A percentile compares a stretch with the other conserved stretches of the same genome.
phyloP scores from a whole-genome alignment of 495 filamentous ascomycete genomes.

The Parmelia sp. region DNA sequence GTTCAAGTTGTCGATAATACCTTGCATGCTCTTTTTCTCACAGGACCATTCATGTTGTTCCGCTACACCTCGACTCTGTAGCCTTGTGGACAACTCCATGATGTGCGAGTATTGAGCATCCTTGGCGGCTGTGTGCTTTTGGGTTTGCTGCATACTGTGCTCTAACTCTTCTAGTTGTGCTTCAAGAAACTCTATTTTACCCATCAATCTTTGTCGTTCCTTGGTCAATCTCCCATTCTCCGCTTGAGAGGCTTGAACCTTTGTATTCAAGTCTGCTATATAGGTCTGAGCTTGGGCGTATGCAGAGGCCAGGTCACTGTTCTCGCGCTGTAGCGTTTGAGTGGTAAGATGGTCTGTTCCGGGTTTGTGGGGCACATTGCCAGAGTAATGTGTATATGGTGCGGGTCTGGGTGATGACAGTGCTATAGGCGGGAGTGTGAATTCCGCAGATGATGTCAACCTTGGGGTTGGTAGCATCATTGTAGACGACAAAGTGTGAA shows the following conservation, averaged over 20 bases:
- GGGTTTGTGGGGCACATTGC: constrained; percentile 1
- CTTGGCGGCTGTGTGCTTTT: constrained; percentile 18
- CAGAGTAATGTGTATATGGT: constrained; percentile 1
- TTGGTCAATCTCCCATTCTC: constrained; percentile 15
- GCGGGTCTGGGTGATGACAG: not conserved
- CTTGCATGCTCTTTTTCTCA: constrained; percentile 14
- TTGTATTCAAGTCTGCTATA: constrained; percentile 17
- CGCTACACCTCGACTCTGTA: constrained; percentile 14
- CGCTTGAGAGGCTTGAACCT: constrained; percentile 11
- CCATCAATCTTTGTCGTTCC: constrained; percentile 14
- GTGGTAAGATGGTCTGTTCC: constrained; percentile 7
- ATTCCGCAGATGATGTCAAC: not conserved
- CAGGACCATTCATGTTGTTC: constrained; percentile 20
- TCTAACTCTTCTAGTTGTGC: constrained; percentile 16
- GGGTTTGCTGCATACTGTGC: constrained; percentile 12
- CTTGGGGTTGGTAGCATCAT: not conserved
- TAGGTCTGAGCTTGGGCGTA: constrained; percentile 13
- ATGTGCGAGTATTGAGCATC: constrained; percentile 24
- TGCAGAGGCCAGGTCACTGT: constrained; percentile 15
- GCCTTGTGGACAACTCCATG: constrained; percentile 17
- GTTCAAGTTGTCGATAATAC: constrained; percentile 5
- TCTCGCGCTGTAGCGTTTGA: constrained; percentile 19
- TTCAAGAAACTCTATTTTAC: constrained; percentile 19
- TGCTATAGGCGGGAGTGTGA: constrained; percentile 13
- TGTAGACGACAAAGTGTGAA: not conserved